phyloP scores from a whole-genome alignment of 345 rosid genomes.

The Excoecaria cochinchinensis region DNA sequence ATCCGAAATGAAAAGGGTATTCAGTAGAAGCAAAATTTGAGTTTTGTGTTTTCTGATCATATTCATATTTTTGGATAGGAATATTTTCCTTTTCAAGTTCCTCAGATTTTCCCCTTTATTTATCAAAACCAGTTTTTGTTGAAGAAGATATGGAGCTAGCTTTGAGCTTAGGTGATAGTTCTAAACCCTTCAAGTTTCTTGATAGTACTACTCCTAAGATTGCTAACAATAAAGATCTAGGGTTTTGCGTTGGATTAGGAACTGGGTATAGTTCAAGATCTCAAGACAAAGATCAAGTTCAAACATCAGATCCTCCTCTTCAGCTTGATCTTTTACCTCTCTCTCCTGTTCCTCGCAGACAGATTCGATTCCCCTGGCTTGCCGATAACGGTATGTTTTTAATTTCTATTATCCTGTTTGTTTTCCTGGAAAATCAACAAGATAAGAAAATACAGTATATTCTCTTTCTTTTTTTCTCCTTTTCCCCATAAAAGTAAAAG shows the following conservation, averaged over 20 bases:
- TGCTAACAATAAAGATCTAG: conserved; percentile 42
- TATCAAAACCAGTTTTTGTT: neutral
- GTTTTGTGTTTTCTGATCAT: neutral
- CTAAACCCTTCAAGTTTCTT: conserved; percentile 61
- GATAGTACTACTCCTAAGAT: conserved; percentile 44
- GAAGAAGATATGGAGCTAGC: conserved; percentile 68
- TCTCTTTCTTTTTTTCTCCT: neutral
- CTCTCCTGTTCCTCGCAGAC: conserved; percentile 49
- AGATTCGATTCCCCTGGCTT: conserved; percentile 75
- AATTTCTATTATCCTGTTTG: neutral
- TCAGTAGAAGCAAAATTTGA: neutral
- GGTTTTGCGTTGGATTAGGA: conserved; percentile 63
- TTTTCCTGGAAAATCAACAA: neutral
- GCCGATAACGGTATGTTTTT: conserved; percentile 43
- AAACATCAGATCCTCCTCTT: conserved; percentile 50
- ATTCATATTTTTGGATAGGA: neutral
- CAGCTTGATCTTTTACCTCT: conserved; percentile 70
- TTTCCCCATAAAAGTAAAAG: neutral
- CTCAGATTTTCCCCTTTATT: conserved; percentile 1
- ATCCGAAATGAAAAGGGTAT: neutral
- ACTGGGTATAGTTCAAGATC: conserved; percentile 34
- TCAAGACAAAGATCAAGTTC: conserved; percentile 16
- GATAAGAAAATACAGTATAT: neutral
- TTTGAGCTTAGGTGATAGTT: conserved; percentile 73
- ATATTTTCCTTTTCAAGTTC: conserved; percentile 2